phyloP scores from a whole-genome alignment of 306 rosid genomes.

The Dalbergia oliveri region DNA sequence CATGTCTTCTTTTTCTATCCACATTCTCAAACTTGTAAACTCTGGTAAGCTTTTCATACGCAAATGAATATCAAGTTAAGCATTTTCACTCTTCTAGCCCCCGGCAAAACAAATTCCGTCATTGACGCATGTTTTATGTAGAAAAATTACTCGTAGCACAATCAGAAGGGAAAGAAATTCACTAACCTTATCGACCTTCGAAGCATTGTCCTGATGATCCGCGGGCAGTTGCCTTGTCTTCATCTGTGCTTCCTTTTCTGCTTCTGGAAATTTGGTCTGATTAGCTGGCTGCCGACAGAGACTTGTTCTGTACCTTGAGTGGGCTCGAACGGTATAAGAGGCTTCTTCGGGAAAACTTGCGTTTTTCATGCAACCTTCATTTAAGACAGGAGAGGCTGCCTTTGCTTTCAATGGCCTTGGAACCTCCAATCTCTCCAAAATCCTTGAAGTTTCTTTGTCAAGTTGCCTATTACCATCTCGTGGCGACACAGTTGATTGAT shows the following conservation, averaged over 20 bases:
- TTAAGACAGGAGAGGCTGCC: slow-evolving; percentile 48
- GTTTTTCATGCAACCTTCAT: slow-evolving; percentile 52
- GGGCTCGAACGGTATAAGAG: slow-evolving; percentile 57
- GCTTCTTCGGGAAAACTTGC: slow-evolving; percentile 52
- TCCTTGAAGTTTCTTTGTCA: slow-evolving; percentile 72
- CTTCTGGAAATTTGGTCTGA: slow-evolving; percentile 79
- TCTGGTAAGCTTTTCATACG: neutral
- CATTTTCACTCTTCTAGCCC: slow-evolving; percentile 6
- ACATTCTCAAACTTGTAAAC: neutral
- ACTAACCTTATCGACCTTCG: slow-evolving; percentile 45
- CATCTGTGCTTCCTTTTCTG: slow-evolving; percentile 66
- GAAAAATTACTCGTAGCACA: slow-evolving; percentile 25
- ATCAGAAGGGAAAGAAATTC: slow-evolving; percentile 13
- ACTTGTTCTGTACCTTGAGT: slow-evolving; percentile 54
- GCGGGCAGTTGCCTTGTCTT: slow-evolving; percentile 35
- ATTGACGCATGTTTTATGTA: neutral
- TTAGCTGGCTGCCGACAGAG: slow-evolving; percentile 57
- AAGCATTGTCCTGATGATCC: slow-evolving; percentile 11
- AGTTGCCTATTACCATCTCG: slow-evolving; percentile 59
- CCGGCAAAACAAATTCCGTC: neutral
- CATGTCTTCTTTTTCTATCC: too few relatives aligned
- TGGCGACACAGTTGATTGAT: slow-evolving; percentile 48
- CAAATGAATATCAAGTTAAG: neutral
- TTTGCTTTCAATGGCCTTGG: slow-evolving; percentile 68
- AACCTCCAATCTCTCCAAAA: slow-evolving; percentile 84